Evolutionary conservation across 257 asterid genomes (phyloP).

Genomic region (Haberlea rhodopensis): DNA sequence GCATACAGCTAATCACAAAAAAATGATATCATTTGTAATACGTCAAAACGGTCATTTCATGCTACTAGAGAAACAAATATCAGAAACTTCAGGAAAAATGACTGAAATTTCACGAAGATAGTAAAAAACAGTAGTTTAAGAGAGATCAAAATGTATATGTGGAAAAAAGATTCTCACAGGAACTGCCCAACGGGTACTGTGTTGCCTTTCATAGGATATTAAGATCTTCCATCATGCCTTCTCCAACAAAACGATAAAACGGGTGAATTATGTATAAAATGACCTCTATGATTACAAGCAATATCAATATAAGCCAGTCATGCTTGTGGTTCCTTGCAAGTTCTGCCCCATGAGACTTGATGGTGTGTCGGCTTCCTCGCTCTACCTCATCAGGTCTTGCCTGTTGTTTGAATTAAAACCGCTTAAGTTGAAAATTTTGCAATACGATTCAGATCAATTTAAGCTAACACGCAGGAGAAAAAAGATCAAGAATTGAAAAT

Average conservation of each 20-base stretch:
- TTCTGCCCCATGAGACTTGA: constrained; percentile 46
- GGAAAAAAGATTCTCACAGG: constrained; percentile 32
- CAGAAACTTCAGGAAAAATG: background rate
- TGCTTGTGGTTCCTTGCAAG: constrained; percentile 48
- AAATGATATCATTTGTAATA: constrained; percentile 2
- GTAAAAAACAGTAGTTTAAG: background rate
- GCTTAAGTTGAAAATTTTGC: background rate
- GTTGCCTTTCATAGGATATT: constrained; percentile 49
- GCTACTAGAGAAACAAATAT: no score
- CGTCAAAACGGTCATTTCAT: background rate
- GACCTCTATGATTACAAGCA: constrained; percentile 43
- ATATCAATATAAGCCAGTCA: constrained; percentile 54
- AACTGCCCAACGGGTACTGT: constrained; percentile 53
- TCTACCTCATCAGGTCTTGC: constrained; percentile 14
- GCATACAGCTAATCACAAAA: constrained; percentile 42
- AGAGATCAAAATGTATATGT: no score
- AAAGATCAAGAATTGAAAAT: no score
- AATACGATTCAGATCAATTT: no score
- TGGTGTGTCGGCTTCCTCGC: constrained; percentile 42
- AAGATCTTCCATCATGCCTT: constrained; percentile 54
- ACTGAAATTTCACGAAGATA: background rate
- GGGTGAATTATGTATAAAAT: constrained; percentile 46
- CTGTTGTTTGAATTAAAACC: constrained; percentile 1
- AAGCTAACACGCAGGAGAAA: background rate
- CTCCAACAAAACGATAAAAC: constrained; percentile 57